Evolutionary conservation across 73 alveolate species (phyloP).

Genomic region (Stentor coeruleus): DNA sequence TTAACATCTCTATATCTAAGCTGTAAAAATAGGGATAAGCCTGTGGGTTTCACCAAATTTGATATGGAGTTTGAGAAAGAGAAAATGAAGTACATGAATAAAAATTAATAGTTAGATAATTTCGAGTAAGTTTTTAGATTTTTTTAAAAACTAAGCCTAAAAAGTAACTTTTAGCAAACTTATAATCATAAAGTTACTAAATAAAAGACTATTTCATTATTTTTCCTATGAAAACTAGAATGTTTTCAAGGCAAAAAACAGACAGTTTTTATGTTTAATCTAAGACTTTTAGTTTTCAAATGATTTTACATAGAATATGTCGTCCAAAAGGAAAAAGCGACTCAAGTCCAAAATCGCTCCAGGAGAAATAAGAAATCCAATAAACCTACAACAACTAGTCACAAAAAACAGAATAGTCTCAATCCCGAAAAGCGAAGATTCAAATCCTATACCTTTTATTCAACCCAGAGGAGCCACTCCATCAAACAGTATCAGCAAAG

Average conservation of each 20-base stretch:
- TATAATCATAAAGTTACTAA: no score
- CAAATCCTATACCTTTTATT: neutral
- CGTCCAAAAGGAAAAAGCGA: neutral
- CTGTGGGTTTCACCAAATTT: conserved; percentile 12
- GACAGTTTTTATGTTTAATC: no score
- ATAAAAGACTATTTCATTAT: no score
- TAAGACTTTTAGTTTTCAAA: no score
- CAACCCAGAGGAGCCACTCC: neutral
- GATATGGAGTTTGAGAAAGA: conserved; percentile 16
- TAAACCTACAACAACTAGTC: neutral
- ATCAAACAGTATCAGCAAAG: no score
- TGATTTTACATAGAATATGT: neutral
- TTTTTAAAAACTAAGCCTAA: no score
- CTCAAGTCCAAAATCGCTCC: neutral
- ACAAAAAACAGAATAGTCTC: neutral
- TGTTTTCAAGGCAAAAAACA: no score
- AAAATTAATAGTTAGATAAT: neutral
- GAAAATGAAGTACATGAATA: neutral
- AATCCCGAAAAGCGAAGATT: neutral
- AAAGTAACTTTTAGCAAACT: no score
- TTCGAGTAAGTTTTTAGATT: no score
- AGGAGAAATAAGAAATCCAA: neutral
- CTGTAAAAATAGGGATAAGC: conserved; percentile 40
- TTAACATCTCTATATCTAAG: conserved; percentile 43
- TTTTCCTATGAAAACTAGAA: no score